Base-by-base conservation (phyloP, 805 yeast genomes). In the Wickerhamomyces tratensis region DNA sequence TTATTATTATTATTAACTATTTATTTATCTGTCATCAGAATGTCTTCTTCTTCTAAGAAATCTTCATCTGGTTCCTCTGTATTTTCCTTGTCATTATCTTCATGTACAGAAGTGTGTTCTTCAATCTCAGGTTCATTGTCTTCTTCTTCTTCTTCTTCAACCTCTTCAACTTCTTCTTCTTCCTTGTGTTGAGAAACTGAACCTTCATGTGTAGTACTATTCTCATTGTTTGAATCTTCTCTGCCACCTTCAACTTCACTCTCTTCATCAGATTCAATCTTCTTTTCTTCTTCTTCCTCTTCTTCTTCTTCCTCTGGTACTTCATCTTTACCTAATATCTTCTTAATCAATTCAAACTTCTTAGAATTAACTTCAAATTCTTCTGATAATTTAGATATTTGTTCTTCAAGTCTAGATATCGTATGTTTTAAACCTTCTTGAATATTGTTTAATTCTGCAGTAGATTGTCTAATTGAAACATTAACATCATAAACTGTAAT, bases 341-440 rank as follows among this genome's bases (percentile, higher is more conserved):
- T 41, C 10, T 38, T 40, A 14, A 47, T 45, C 7, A 38, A 39
- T 10, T 39, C 45, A 25, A 47, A 45, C 11, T 45, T 27, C 25
- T 38, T 27, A 1, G 39, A 37, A 33, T 47, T 45, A 10, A 6
- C 6, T 11, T 31, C n/a, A 31, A 8, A 31, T 13, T 31, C n/a
- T 31, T 12, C 11, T 12, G 14, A 8, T 13, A 31, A 31, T 12
- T 31, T 31, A 11, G 7, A 6, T 11, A 31, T 13, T 31, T 31
- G 34, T 31, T 7, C 13, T 31, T 31, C 34, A 6, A 31, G 6
- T 31, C 7, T 31, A 4, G n/a, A 11, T 12, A 13, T 8, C 6
- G 13, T 31, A 31, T 31, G n/a, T 13, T 31, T 26, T 8, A 46
- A 30, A 13, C 36, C 39, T 10, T n/a, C 35, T 20, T 44, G 38